These are phyloP conservation scores for Quercus lobata DNA, from an alignment of 331 rosid species.

Conservation along the genomic window DNA sequence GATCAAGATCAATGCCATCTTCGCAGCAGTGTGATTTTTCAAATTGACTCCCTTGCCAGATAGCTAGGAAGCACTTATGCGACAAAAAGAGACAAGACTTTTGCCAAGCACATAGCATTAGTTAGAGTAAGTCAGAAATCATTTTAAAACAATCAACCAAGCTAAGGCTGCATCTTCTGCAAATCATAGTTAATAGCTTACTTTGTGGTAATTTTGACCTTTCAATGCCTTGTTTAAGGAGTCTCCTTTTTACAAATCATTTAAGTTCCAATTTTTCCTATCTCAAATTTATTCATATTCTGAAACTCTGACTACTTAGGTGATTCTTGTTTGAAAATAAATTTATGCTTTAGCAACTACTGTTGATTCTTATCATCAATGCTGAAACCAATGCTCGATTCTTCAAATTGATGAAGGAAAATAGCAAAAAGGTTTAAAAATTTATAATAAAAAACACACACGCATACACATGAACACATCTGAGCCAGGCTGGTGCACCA, in stretches of 20 bases:
- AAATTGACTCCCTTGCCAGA: too few species aligned
- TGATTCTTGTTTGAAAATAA: not conserved
- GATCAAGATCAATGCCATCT: too few species aligned
- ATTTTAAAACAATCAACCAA: not conserved
- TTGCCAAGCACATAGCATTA: too few species aligned
- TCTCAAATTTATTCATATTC: not conserved
- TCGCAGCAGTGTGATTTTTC: too few species aligned
- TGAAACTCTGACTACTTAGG: not conserved
- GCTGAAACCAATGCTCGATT: not conserved
- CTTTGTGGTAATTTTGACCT: not conserved
- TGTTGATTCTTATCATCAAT: not conserved
- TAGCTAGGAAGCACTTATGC: too few species aligned
- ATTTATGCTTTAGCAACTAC: not conserved
- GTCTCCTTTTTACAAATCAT: not conserved
- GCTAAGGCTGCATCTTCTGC: not conserved
- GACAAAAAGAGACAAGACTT: too few species aligned
- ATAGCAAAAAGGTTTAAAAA: not conserved
- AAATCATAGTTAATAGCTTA: not conserved
- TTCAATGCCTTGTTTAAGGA: not conserved
- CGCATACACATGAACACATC: too few species aligned
- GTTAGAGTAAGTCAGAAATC: not conserved
- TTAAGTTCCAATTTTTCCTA: not conserved
- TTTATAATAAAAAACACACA: not conserved
- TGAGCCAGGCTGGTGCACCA: not conserved
- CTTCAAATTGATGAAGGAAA: not conserved